Percentiles rank a stretch among this genome's conserved stretches.
These are phyloP conservation scores for Alternaria conjuncta DNA, from an alignment of 2,329 filamentous ascomycete genomes.

Conservation along the genomic window DNA sequence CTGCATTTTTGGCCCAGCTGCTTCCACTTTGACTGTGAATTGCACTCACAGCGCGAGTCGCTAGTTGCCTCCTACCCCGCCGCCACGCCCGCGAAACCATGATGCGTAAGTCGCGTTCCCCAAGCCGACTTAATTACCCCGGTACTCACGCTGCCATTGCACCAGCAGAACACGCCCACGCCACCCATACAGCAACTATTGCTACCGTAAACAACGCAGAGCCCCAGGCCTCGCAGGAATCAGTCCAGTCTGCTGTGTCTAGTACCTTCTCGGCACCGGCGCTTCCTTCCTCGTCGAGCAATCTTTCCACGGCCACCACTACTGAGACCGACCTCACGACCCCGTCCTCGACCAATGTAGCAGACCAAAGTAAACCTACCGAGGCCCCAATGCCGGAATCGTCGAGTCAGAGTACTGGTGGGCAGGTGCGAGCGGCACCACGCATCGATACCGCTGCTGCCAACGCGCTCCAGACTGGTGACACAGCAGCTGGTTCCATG, in stretches of 20 bases:
- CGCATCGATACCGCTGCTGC: constrained; percentile 33
- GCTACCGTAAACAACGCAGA: constrained; percentile 17
- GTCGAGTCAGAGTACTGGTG: constrained; percentile 60
- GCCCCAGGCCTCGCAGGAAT: constrained; percentile 43
- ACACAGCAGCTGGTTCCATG: constrained; percentile 50
- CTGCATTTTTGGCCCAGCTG: neutral
- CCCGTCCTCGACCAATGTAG: constrained; percentile 33
- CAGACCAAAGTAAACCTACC: constrained; percentile 53
- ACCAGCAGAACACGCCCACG: constrained; percentile 23
- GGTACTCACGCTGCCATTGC: constrained; percentile 28
- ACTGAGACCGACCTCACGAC: constrained; percentile 21
- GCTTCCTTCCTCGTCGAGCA: constrained; percentile 42
- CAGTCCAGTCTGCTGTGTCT: constrained; percentile 39
- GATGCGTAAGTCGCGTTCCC: constrained; percentile 29
- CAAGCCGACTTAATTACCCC: constrained; percentile 10
- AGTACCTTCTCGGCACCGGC: constrained; percentile 43
- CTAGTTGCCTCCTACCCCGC: constrained; percentile 23
- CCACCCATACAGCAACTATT: constrained; percentile 16
- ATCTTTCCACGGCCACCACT: constrained; percentile 36
- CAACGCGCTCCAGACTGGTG: constrained; percentile 35
- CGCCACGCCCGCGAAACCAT: constrained; percentile 17
- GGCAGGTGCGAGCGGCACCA: constrained; percentile 23
- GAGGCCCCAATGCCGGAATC: constrained; percentile 40
- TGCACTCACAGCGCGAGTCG: constrained; percentile 8
- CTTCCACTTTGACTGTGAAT: constrained; percentile 1